Percentiles rank a stretch among this genome's conserved stretches.
These are phyloP conservation scores for Saccharomycopsis olivae DNA, from an alignment of 805 yeast genomes.

Conservation along the genomic window DNA sequence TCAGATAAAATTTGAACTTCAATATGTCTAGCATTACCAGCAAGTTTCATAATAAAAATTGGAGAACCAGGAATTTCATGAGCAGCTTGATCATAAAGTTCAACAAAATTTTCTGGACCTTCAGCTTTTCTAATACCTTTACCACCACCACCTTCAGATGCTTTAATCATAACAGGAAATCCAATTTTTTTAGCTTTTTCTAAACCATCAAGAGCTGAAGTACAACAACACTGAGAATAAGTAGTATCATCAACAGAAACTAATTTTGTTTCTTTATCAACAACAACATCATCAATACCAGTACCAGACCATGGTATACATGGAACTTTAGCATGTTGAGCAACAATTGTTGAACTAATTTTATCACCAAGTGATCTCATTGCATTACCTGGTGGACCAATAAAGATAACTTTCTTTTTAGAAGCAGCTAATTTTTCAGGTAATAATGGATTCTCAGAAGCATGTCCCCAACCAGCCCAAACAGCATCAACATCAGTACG, in stretches of 20 bases:
- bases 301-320: slow-evolving; percentile 99
- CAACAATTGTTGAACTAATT: slow-evolving; percentile 95
- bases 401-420: slow-evolving; percentile 79
- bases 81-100: slow-evolving; percentile 86
- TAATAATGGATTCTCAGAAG: slow-evolving; percentile 92
- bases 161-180: slow-evolving; percentile 97
- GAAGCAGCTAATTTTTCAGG: slow-evolving; percentile 95
- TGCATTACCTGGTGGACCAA: slow-evolving; percentile 99
- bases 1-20: slow-evolving; percentile 97
- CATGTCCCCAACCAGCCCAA: slow-evolving; percentile 99
- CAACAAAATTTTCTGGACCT: slow-evolving; percentile 61
- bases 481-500: slow-evolving; percentile 95
- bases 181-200: slow-evolving; percentile 79
- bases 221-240: slow-evolving; percentile 82
- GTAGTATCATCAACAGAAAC: slow-evolving; percentile 83
- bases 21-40: slow-evolving; percentile 95
- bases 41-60: slow-evolving; percentile 92
- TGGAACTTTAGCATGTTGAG: slow-evolving; percentile 97
- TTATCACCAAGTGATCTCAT: slow-evolving; percentile 99
- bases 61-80: slow-evolving; percentile 99
- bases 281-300: slow-evolving; percentile 73
- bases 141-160: slow-evolving; percentile 99
- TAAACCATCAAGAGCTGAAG: slow-evolving; percentile 81
- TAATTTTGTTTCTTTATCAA: slow-evolving; percentile 60
- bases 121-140: slow-evolving; percentile 98